Evolutionary conservation across 305 asterid species (phyloP), one percentile per base, ranked within the genome.

Genomic region (Fraxinus xanthoxyloides): DNA sequence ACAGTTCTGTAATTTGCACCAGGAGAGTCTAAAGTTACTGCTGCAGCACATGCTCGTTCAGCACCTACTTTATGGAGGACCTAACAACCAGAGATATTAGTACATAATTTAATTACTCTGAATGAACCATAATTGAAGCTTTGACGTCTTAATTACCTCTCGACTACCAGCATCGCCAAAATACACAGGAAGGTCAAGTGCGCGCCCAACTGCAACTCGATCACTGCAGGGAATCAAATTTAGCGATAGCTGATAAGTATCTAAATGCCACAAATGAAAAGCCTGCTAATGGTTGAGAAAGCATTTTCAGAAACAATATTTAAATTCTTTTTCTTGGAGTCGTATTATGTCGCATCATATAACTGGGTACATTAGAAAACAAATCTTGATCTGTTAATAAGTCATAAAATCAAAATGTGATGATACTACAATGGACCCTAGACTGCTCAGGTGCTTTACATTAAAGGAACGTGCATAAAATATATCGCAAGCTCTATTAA

Each of bases 151-250:
- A 76, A 70, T 88, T 88, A 97, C 99, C 98, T 94, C 99, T 79
- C 96, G 97, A 82, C 99, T 97, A 82, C 99, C 99, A 69, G 99
- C 99, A 92, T 97, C 99, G 77, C 99, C 98, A 88, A 97, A 97
- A 89, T 91, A 94, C 81, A 97, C 99, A 36, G 99, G 98, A 89
- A 97, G 98, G 87, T 97, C 98, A 86, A 97, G 98, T 85, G 94
- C 95, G 76, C 99, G 98, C 61, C 99, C 99, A 84, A 92, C 83
- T 51, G 98, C 89, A 75, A 94, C 99, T 82, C 98, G 93, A 61
- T 97, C 99, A 84, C 99, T 97, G 93, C 86, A 88, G 84, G 65
- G 35, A 67, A 79, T 63, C 82, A 69, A 81, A 63, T 51, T 81
- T 54, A 34, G 77, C 67, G 78, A 78, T 48, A 48, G 59, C 59